Base-by-base conservation (phyloP, 371 early-diverging fungal species). In the Mucor circinelloides region DNA sequence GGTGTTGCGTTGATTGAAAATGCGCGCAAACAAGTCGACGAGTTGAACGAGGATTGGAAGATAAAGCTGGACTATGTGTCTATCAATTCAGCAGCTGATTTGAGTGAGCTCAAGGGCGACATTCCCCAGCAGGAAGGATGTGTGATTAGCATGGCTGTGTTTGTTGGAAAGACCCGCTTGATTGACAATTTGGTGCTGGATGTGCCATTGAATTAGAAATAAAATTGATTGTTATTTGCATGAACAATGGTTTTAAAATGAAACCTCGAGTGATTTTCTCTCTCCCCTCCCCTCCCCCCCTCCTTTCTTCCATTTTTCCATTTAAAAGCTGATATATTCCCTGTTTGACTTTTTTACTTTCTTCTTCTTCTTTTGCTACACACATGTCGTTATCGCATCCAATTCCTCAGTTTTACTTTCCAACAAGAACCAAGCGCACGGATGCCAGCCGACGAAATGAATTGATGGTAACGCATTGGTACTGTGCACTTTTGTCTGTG, bases 121-220 rank as follows among this genome's bases (percentile, higher is more conserved):
- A 73, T 77, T 30, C 30, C 58, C 7, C 36, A 48, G 10, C 80
- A 76, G 19, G 93, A 94, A 71, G 97, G 81, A 15, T 73, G 92
- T 30, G 91, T 99, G 52, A 81, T 97, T 31, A 94, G 93, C 17
- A 94, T 95, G 34, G 99, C 98, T 9, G 87, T 97, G 27, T 87
- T 83, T 66, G 88, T 97, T 42, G 97, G 97, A 38, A 87, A 79
- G n/a, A 95, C 98, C 8, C 82, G 99, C 31, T 79, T 99, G 34
- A 97, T 99, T 60, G 99, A 99, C 76, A 99, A 98, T 31, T n/a
- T 71, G 8, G 64, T 68, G 36, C 59, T 68, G 34, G 74, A 71
- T 38, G 42, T 65, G n/a, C 40, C 61, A 31, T 40, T 68, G 7
- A 52, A 27, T 25, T 52, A 52, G 23, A 46, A 52, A 52, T 52